phyloP scores from a whole-genome alignment of 2,329 filamentous ascomycete genomes.

The Apiospora rasikravindrae region DNA sequence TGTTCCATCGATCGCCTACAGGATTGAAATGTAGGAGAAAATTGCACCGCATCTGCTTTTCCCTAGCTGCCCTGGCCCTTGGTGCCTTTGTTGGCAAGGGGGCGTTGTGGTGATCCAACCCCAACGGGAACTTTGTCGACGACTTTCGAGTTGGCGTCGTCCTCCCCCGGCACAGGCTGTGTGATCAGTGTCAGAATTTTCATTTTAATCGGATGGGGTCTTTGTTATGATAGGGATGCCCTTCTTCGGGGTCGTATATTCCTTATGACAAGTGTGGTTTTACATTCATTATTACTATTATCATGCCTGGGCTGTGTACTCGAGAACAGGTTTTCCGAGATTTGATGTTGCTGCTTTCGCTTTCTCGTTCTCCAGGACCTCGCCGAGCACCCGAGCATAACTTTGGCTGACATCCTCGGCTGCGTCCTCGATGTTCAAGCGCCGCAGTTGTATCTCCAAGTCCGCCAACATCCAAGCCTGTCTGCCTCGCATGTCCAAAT shows the following conservation, averaged over 20 bases:
- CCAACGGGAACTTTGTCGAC: not conserved
- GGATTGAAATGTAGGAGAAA: not conserved
- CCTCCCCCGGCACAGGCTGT: no score
- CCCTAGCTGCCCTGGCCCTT: not conserved
- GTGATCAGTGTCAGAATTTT: no score
- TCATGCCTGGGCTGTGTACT: not conserved
- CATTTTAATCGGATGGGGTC: no score
- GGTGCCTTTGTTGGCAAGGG: not conserved
- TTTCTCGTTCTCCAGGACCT: not conserved
- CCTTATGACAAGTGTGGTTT: not conserved
- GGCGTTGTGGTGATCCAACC: no score
- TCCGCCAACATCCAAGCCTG: conserved; percentile 16
- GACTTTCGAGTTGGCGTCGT: no score
- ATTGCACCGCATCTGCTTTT: not conserved
- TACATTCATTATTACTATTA: not conserved
- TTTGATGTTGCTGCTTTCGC: not conserved
- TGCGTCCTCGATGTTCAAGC: not conserved
- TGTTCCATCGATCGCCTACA: not conserved
- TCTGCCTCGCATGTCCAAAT: not conserved
- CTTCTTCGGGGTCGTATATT: not conserved
- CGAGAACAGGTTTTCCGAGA: not conserved
- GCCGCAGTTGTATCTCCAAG: not conserved
- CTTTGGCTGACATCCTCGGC: not conserved
- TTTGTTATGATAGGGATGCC: not conserved
- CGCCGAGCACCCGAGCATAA: not conserved